These are phyloP conservation scores for Blumeria graminis DNA, from an alignment of 2,329 filamentous ascomycete genomes.

Conservation along the genomic window DNA sequence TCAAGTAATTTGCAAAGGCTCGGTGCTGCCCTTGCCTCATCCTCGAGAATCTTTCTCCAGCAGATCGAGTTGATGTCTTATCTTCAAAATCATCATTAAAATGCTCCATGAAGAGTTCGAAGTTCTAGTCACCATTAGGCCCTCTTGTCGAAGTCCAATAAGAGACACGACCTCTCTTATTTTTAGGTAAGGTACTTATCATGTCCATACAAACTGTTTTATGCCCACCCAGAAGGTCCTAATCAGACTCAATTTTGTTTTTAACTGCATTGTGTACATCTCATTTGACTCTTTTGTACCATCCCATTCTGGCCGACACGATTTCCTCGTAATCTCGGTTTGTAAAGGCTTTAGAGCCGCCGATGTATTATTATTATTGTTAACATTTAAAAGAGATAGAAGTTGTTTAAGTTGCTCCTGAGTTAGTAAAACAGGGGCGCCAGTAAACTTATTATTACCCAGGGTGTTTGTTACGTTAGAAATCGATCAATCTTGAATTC, in stretches of 20 bases:
- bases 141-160: not conserved
- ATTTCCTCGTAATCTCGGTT: too few relatives aligned
- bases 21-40: not conserved
- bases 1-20: not conserved
- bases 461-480: too few relatives aligned
- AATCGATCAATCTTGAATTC: too few relatives aligned
- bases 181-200: not conserved
- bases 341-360: too few relatives aligned
- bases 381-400: too few relatives aligned
- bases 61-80: not conserved
- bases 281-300: too few relatives aligned
- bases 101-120: not conserved
- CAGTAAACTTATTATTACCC: too few relatives aligned
- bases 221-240: not conserved
- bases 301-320: too few relatives aligned
- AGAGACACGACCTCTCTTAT: not conserved
- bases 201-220: not conserved
- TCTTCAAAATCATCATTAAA: not conserved
- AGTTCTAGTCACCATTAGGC: not conserved
- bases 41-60: not conserved
- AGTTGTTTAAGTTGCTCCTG: too few relatives aligned
- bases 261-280: too few relatives aligned
- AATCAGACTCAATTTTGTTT: not conserved
- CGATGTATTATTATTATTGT: too few relatives aligned
- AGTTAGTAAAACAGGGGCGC: too few relatives aligned